These are phyloP conservation scores for Colletotrichum sp. DNA, from an alignment of 2,329 filamentous ascomycete species.

Conservation along the genomic window DNA sequence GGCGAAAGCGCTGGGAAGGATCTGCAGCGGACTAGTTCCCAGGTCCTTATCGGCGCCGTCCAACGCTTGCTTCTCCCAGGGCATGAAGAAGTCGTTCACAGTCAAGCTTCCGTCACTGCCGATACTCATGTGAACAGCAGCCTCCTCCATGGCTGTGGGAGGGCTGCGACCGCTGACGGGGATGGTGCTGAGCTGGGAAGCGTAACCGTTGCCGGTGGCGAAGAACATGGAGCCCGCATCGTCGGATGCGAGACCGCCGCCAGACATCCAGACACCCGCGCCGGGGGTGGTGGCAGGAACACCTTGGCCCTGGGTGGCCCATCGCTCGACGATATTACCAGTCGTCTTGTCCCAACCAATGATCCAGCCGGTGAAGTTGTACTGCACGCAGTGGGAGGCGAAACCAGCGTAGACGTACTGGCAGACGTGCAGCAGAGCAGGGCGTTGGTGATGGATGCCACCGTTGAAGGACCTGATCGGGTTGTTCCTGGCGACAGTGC, in stretches of 20 bases:
- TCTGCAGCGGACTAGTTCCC: conserved; percentile 50
- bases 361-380: conserved; percentile 60
- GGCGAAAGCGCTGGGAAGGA: conserved; percentile 47
- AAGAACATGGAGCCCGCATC: conserved; percentile 43
- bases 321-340: conserved; percentile 41
- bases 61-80: conserved; percentile 54
- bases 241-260: conserved; percentile 44
- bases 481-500: conserved; percentile 50
- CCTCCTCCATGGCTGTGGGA: conserved; percentile 48
- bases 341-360: conserved; percentile 52
- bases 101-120: conserved; percentile 45
- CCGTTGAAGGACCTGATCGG: conserved; percentile 53
- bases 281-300: conserved; percentile 41
- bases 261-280: conserved; percentile 49
- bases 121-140: conserved; percentile 48
- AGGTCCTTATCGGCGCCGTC: conserved; percentile 57
- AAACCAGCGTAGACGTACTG: conserved; percentile 57
- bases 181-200: conserved; percentile 40
- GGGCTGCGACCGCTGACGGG: conserved; percentile 42
- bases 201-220: conserved; percentile 45
- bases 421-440: conserved; percentile 50
- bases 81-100: conserved; percentile 59
- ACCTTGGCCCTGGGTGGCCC: conserved; percentile 45
- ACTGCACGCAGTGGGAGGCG: conserved; percentile 60
- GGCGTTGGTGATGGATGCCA: conserved; percentile 57